These are phyloP conservation scores for Penicillium antarcticum DNA, from an alignment of 495 filamentous ascomycete species.

Conservation along the genomic window DNA sequence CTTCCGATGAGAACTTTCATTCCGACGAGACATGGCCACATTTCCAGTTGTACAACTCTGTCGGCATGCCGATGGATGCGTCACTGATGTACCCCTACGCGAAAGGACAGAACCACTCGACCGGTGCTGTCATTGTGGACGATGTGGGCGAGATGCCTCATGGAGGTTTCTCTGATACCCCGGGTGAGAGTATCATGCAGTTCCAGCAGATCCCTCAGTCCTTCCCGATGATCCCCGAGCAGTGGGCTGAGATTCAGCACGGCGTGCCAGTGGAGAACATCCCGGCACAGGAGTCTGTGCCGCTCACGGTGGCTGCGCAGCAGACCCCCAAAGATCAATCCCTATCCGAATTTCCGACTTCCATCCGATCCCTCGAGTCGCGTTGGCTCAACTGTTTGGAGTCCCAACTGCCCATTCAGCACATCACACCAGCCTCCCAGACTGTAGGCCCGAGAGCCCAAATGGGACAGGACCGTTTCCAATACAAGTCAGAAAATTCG, in stretches of 20 bases:
- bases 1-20: conserved; percentile 45
- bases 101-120: conserved; percentile 27
- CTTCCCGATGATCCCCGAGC: conserved; percentile 32
- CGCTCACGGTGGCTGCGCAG: conserved; percentile 24
- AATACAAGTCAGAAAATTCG: conserved; percentile 41
- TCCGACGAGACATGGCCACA: conserved; percentile 42
- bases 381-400: conserved; percentile 38
- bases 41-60: conserved; percentile 39
- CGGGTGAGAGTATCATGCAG: conserved; percentile 29
- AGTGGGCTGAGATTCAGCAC: conserved; percentile 28
- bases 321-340: conserved; percentile 20
- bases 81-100: conserved; percentile 37
- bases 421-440: conserved; percentile 25
- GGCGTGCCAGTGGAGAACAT: conserved; percentile 21
- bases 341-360: conserved; percentile 22
- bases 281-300: conserved; percentile 15
- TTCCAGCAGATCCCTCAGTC: conserved; percentile 35
- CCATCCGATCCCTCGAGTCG: conserved; percentile 34
- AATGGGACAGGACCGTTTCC: conserved; percentile 27
- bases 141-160: conserved; percentile 36
- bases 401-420: conserved; percentile 34
- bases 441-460: conserved; percentile 18
- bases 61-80: conserved; percentile 36
- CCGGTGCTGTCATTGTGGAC: conserved; percentile 40
- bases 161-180: conserved; percentile 31